Percentiles rank a stretch among this genome's conserved stretches.
phyloP scores from a whole-genome alignment of 345 rosid species.

The Citrus cavaleriei region DNA sequence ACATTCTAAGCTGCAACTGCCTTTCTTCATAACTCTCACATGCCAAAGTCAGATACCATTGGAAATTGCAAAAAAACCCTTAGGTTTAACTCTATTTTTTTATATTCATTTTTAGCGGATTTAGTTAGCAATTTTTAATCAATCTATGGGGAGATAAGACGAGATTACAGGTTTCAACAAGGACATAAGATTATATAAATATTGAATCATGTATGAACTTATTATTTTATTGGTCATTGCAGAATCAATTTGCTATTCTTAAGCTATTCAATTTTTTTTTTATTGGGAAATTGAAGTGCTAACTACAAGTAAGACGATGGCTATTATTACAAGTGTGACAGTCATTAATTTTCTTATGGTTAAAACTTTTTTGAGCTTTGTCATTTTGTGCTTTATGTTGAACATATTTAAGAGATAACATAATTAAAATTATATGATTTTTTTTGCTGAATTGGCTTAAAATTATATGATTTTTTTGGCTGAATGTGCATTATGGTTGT shows the following conservation, averaged over 20 bases:
- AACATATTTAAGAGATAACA: no score
- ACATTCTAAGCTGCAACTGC: constrained; percentile 10
- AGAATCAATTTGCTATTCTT: neutral
- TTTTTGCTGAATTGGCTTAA: no score
- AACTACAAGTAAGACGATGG: neutral
- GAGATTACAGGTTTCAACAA: neutral
- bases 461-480: no score
- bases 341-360: neutral
- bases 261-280: neutral
- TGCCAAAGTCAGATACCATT: neutral
- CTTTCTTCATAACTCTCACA: neutral
- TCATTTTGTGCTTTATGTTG: no score
- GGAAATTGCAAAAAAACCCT: neutral
- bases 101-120: neutral
- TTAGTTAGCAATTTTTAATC: neutral
- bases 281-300: neutral
- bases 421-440: no score
- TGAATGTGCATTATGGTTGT: no score
- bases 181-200: no score
- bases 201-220: neutral
- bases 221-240: neutral
- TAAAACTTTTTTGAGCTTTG: no score
- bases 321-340: no score
- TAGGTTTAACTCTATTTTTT: neutral
- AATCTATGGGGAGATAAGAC: neutral